These are phyloP conservation scores for Globisporangium barbulae DNA, from an alignment of 352 stramenopile species.

Conservation along the genomic window DNA sequence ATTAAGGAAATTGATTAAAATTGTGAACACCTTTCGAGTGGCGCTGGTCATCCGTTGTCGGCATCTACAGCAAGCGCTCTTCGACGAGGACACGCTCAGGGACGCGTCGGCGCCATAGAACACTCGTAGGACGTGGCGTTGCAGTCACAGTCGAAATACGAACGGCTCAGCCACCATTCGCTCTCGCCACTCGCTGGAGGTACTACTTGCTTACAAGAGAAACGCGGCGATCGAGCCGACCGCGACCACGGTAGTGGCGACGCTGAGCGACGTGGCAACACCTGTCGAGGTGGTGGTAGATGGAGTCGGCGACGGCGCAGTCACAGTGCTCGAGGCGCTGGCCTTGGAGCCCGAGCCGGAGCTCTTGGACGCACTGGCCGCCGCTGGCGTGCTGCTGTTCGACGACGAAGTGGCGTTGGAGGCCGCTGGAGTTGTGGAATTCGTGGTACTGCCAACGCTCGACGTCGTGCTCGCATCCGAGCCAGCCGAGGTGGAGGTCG, in stretches of 20 bases:
- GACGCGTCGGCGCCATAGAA: too few relatives aligned
- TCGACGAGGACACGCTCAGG: too few relatives aligned
- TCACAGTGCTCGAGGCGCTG: background rate
- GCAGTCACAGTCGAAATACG: too few relatives aligned
- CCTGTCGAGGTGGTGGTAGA: background rate
- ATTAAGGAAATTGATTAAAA: too few relatives aligned
- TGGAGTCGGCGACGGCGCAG: background rate
- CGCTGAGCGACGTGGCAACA: constrained; percentile 3
- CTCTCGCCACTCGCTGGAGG: too few relatives aligned
- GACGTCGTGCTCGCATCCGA: background rate
- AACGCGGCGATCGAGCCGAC: constrained; percentile 8
- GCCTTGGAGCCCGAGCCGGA: constrained; percentile 3
- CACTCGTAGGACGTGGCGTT: too few relatives aligned
- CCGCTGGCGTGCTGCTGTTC: background rate
- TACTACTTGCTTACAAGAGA: constrained; percentile 3
- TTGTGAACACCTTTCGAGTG: too few relatives aligned
- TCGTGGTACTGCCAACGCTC: background rate
- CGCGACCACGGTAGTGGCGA: constrained; percentile 2
- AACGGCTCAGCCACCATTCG: background rate
- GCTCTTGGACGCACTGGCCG: background rate
- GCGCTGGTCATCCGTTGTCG: too few relatives aligned
- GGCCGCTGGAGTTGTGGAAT: background rate
- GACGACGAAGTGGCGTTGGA: background rate
- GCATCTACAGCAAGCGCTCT: too few relatives aligned
- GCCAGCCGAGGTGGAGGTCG: background rate